Percentiles rank a stretch among this genome's conserved stretches.
These are phyloP conservation scores for Dictyostelium purpureum DNA, from an alignment of 78 protist species.

Conservation along the genomic window DNA sequence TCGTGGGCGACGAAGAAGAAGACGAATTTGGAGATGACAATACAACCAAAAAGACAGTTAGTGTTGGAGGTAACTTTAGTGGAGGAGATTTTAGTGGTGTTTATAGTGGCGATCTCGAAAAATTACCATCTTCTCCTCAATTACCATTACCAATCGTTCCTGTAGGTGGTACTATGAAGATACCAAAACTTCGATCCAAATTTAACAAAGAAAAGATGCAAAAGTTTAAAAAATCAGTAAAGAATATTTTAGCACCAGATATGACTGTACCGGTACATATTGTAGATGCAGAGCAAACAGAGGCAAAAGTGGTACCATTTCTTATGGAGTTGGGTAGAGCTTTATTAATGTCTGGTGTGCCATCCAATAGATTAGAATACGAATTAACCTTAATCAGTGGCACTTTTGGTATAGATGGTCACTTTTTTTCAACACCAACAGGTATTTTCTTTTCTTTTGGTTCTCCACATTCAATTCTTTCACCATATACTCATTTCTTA, in stretches of 20 bases:
- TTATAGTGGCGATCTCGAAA: background rate
- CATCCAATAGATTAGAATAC: slow-evolving; percentile 55
- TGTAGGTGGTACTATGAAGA: background rate
- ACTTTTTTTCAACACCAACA: slow-evolving; percentile 72
- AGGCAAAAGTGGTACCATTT: slow-evolving; percentile 50
- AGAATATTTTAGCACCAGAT: slow-evolving; percentile 15
- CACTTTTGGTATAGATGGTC: slow-evolving; percentile 69
- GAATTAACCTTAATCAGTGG: slow-evolving; percentile 53
- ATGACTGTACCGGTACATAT: slow-evolving; percentile 29
- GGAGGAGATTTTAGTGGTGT: background rate
- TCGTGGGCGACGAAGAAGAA: too few species aligned
- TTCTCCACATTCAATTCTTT: slow-evolving; percentile 69
- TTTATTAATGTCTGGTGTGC: slow-evolving; percentile 63
- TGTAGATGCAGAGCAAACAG: slow-evolving; percentile 33
- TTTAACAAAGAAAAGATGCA: slow-evolving; percentile 32
- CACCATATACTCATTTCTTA: slow-evolving; percentile 72
- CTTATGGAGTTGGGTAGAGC: slow-evolving; percentile 76
- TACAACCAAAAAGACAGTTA: background rate
- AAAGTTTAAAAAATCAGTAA: slow-evolving; percentile 49
- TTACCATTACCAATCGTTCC: background rate
- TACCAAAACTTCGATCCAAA: slow-evolving; percentile 2
- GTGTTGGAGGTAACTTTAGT: background rate
- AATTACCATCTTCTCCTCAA: background rate
- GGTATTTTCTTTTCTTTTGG: slow-evolving; percentile 77
- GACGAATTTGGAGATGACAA: background rate